A percentile compares a stretch with the other conserved stretches of the same genome.
Evolutionary conservation across 2,329 filamentous ascomycete species (phyloP).

Genomic region (Pseudofabraea citricarpa): DNA sequence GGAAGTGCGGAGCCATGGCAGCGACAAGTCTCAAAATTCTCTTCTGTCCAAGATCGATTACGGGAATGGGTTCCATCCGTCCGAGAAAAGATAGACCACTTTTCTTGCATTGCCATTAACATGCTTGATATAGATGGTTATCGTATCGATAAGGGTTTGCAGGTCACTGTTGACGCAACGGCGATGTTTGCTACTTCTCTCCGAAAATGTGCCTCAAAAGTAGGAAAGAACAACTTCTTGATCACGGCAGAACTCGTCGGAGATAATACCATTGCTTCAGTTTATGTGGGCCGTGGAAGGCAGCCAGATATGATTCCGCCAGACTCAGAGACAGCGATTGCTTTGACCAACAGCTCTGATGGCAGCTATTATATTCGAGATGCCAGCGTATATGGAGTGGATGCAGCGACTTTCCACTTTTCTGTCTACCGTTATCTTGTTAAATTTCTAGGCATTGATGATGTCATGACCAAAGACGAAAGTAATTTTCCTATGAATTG

Average conservation of each 20-base stretch:
- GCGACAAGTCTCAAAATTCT: conserved; percentile 61
- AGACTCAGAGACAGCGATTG: conserved; percentile 1
- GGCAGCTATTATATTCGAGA: conserved; percentile 38
- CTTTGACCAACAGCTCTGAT: conserved; percentile 2
- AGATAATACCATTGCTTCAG: conserved; percentile 52
- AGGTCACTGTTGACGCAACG: conserved; percentile 56
- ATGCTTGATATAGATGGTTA: conserved; percentile 62
- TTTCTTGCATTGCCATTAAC: conserved; percentile 57
- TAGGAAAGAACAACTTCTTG: conserved; percentile 60
- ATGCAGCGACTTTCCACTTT: conserved; percentile 59
- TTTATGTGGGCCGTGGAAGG: conserved; percentile 57
- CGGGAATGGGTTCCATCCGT: conserved; percentile 58
- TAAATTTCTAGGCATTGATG: conserved; percentile 54
- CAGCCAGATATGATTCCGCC: conserved; percentile 40
- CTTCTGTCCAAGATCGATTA: conserved; percentile 61
- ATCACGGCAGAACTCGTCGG: conserved; percentile 59
- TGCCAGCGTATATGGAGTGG: conserved; percentile 46
- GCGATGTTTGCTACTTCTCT: conserved; percentile 53
- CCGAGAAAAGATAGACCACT: conserved; percentile 48
- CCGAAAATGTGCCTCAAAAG: conserved; percentile 47
- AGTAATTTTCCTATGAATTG: conserved; percentile 36
- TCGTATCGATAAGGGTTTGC: conserved; percentile 61
- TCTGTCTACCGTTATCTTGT: conserved; percentile 57
- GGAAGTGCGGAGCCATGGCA: conserved; percentile 60
- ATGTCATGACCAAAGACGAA: conserved; percentile 26